Evolutionary conservation across 768 basidiomycete species (phyloP).

Genomic region (Dacryopinax spathularia): DNA sequence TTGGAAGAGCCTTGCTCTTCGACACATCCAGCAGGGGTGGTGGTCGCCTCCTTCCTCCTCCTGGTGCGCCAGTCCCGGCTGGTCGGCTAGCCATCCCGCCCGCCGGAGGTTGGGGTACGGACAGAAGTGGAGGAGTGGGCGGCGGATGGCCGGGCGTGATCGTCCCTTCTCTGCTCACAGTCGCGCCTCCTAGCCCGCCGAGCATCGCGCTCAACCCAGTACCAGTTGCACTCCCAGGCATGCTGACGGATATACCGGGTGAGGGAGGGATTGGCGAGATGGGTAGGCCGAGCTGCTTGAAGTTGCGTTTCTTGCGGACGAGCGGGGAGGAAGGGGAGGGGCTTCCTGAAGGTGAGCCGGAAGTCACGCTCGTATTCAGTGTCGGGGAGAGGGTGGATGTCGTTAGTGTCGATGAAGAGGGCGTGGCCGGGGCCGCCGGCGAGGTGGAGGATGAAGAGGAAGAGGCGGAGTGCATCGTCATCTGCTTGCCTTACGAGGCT

Average conservation of each 20-base stretch:
- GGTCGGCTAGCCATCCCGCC: background rate
- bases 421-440: too few species aligned
- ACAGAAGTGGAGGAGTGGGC: background rate
- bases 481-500: too few species aligned
- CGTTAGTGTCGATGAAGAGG: background rate
- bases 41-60: background rate
- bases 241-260: background rate
- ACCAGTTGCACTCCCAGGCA: background rate
- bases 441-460: background rate
- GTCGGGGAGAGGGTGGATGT: background rate
- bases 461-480: too few species aligned
- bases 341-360: background rate
- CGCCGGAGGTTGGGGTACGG: background rate
- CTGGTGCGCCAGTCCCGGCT: background rate
- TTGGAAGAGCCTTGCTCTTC: background rate
- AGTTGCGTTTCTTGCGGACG: conserved; percentile 76
- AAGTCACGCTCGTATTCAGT: background rate
- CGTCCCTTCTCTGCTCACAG: background rate
- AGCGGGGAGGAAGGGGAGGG: conserved; percentile 32
- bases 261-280: background rate
- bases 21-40: background rate
- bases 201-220: background rate
- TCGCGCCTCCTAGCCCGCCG: background rate
- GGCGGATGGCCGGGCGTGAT: background rate
- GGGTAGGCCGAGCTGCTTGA: conserved; percentile 34